Evolutionary conservation across 495 filamentous ascomycete genomes (phyloP).

Genomic region (Acidiella bohemica): DNA sequence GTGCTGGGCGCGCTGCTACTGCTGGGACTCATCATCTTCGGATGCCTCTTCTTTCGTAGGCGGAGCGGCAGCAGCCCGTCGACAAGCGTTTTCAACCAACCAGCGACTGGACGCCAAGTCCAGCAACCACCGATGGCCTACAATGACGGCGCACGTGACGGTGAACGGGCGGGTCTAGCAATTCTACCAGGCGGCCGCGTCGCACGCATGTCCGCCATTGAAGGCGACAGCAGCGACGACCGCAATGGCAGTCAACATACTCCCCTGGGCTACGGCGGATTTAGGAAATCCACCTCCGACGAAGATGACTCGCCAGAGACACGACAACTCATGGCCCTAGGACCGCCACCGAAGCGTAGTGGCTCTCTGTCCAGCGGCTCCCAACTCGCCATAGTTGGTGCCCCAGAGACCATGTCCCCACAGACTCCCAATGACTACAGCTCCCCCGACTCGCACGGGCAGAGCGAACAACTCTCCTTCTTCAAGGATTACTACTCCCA

Average conservation of each 20-base stretch:
- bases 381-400: constrained; percentile 40
- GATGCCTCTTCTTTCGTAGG: constrained; percentile 38
- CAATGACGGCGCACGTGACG: constrained; percentile 23
- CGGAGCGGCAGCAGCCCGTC: constrained; percentile 46
- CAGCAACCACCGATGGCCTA: constrained; percentile 24
- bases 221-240: constrained; percentile 34
- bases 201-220: constrained; percentile 88
- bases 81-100: constrained; percentile 65
- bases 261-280: constrained; percentile 19
- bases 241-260: constrained; percentile 7
- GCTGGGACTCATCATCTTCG: constrained; percentile 46
- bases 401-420: constrained; percentile 58
- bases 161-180: constrained; percentile 32
- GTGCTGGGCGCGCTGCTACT: constrained; percentile 59
- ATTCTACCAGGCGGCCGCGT: constrained; percentile 78
- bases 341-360: constrained; percentile 56
- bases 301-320: constrained; percentile 70
- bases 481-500: constrained; percentile 99
- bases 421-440: constrained; percentile 53
- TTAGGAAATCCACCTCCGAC: constrained; percentile 69
- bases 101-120: constrained; percentile 64
- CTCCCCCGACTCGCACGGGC: constrained; percentile 57
- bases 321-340: constrained; percentile 30
- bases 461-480: constrained; percentile 84
- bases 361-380: constrained; percentile 87